Conservation (phyloP, 306 rosid species). For the Macrotyloma uniflorum region DNA sequence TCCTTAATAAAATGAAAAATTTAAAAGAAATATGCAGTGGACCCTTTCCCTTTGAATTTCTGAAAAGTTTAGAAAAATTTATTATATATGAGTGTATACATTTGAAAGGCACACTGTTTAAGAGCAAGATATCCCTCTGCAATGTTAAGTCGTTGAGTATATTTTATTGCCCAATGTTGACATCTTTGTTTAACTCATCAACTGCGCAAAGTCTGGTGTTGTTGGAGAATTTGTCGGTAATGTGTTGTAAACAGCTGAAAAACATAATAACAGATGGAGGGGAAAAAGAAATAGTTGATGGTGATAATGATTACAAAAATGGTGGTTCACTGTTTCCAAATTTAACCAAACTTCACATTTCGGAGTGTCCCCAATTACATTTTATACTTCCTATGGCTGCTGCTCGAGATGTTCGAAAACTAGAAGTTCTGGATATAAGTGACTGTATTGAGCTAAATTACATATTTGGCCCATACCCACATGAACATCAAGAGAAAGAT, state of each 20-base stretch:
- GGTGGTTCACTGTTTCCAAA: neutral
- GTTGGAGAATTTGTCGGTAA: neutral
- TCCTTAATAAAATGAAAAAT: neutral
- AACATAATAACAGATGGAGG: neutral
- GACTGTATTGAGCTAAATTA: neutral
- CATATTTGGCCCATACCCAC: neutral
- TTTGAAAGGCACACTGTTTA: neutral
- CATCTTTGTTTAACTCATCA: neutral
- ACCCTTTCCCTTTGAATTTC: neutral
- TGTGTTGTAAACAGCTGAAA: neutral
- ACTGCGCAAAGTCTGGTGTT: neutral
- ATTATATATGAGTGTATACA: fast-evolving
- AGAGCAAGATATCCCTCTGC: neutral
- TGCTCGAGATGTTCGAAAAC: neutral
- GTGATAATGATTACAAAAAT: too few relatives aligned
- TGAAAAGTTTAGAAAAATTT: neutral
- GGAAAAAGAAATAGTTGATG: neutral
- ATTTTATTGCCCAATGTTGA: neutral
- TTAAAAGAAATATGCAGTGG: conserved; percentile 18
- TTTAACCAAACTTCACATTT: neutral
- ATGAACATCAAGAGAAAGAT: neutral
- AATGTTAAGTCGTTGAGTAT: neutral
- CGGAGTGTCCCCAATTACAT: neutral
- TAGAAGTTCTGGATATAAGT: fast-evolving
- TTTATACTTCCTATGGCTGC: too few relatives aligned